Base-by-base conservation (phyloP, 2,329 filamentous ascomycete genomes). In the Nigrospora sphaerica region DNA sequence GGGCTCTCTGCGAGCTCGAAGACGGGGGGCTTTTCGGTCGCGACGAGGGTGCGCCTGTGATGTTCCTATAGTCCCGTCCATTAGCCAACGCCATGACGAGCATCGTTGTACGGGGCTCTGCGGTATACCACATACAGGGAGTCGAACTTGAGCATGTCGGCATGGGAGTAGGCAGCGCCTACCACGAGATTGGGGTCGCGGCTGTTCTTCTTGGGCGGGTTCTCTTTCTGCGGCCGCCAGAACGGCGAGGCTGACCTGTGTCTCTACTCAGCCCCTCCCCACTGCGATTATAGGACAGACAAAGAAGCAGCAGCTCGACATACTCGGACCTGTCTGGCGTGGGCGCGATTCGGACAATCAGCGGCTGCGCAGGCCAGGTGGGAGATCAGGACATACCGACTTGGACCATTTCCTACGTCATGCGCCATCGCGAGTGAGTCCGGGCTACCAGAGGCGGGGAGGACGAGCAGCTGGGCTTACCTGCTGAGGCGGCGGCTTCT, bases 351-450 rank as follows among this genome's bases (percentile, higher is more conserved):
- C 16, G 31, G 32, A 36, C 37, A 36, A 31, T 40, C 23, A 28
- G 23, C 23, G 23, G 23, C 23, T 28, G 23, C 23, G 40, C 5
- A 35, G 19, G 13, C 12, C 5, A 28, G 23, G 23, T 28, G 7
- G 23, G 23, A 28, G 23, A 3, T 38, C 23, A 41, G 39, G 38
- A 75, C 77, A 61, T 85, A 97, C 93, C 92, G 75, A 98, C 91
- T 86, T 98, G 92, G 58, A 96, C 88, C 93, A 98, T 98, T 78
- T 98, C 93, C 89, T 97, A 74, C 63, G 57, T 62, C 59, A 61
- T 71, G 6, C 23, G 59, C 66, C 57, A 64, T 61, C 59, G 62
- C 63, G 63, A 55, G 56, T 45, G 44, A 49, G 47, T 49, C 51
- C 41, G 49, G 46, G 14, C 35, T 44, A 31, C 42, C 43, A 14